Evolutionary conservation across 805 yeast genomes (phyloP), one percentile per base, ranked within the genome.

Genomic region (Pichia rugopelliculosa): DNA sequence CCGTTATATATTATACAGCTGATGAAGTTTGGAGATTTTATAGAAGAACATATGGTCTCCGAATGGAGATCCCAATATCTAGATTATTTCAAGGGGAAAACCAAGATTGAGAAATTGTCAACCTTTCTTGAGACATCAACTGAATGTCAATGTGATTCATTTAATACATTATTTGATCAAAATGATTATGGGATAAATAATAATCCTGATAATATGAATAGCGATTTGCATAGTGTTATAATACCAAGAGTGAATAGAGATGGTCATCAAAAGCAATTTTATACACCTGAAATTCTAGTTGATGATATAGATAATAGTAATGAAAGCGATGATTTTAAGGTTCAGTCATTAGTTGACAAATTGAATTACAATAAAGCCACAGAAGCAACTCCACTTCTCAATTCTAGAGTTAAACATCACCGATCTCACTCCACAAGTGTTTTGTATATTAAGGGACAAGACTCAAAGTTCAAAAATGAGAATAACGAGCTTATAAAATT

Each of bases 61-160:
- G 95, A 86, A 59, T 90, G 98, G 98, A 81, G 79, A 58, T 84
- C 80, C 42, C 82, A 82, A 58, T 90, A 90, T 60, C 71, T 91
- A 30, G 86, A 87, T 57, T 84, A 84, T 59, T 77, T 78, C 53
- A 59, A 65, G 42, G 73, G 77, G n/a, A 72, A 70, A 55, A 65
- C 64, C 48, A 56, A 66, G 46, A 54, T 73, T 39, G 67, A 59
- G 36, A 58, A 57, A 36, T 49, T 62, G 2, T 30, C 40, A 17
- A 27, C 27, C 6, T 42, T 52, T 39, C 27, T 52, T 6, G 41
- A 38, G 11, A 47, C 47, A 13, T 47, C 47, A 4, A 22, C 43
- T 20, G 50, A 34, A 13, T 43, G 50, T 21, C 41, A 18, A 5
- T 33, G 49, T 36, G 37, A 18, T 30, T n/a, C 34, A 27, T 27